These are phyloP conservation scores for Diophrys appendiculata DNA, from an alignment of 73 alveolate species.

Conservation along the genomic window DNA sequence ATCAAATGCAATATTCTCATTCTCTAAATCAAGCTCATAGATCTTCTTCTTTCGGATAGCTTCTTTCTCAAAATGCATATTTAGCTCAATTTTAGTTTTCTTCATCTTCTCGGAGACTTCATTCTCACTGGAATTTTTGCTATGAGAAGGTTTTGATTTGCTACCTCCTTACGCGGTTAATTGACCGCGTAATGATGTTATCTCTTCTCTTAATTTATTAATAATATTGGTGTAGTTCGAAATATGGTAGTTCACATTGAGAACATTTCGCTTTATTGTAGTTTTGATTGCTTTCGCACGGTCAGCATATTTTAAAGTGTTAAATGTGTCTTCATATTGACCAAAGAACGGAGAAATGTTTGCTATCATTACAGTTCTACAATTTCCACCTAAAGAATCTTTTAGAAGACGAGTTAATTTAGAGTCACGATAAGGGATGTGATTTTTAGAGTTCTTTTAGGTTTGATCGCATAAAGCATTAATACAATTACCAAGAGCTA, in stretches of 20 bases:
- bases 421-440: slow-evolving; percentile 96
- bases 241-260: slow-evolving; percentile 72
- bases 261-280: slow-evolving; percentile 72
- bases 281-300: slow-evolving; percentile 94
- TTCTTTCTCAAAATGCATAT: slow-evolving; percentile 63
- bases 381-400: slow-evolving; percentile 95
- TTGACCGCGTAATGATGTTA: slow-evolving; percentile 69
- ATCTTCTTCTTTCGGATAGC: slow-evolving; percentile 52
- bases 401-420: slow-evolving; percentile 91
- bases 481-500: slow-evolving; percentile 94
- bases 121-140: background rate
- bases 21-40: slow-evolving; percentile 47
- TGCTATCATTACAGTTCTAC: slow-evolving; percentile 93
- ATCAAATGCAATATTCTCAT: slow-evolving; percentile 55
- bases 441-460: slow-evolving; percentile 52
- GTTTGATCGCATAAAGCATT: slow-evolving; percentile 79
- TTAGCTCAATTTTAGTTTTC: slow-evolving; percentile 49
- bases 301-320: slow-evolving; percentile 92
- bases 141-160: background rate
- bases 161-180: slow-evolving; percentile 14
- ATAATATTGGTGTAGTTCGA: slow-evolving; percentile 80
- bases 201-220: slow-evolving; percentile 73
- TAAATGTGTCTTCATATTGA: slow-evolving; percentile 88
- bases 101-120: slow-evolving; percentile 17
- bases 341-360: slow-evolving; percentile 82